Percentiles rank a stretch among this genome's conserved stretches.
phyloP scores from a whole-genome alignment of 768 basidiomycete genomes.

The Sistotremastrum niveocremeum region DNA sequence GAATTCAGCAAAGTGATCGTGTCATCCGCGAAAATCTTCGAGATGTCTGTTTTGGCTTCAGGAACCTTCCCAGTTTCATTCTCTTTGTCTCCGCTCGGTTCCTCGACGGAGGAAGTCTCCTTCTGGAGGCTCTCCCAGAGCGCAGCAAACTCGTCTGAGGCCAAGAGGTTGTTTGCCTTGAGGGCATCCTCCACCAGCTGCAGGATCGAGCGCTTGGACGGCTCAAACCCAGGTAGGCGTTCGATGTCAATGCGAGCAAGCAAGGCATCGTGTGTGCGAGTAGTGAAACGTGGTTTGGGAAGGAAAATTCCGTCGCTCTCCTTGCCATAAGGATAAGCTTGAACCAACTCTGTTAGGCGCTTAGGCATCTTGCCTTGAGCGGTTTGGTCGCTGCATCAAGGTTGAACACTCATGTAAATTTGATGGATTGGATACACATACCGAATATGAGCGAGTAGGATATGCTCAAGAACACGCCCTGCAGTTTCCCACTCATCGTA shows the following conservation, averaged over 20 bases:
- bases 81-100: constrained; percentile 12
- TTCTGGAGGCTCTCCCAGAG: constrained; percentile 46
- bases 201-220: constrained; percentile 34
- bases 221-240: constrained; percentile 25
- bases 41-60: constrained; percentile 27
- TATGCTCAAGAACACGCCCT: constrained; percentile 61
- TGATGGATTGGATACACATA: constrained; percentile 15
- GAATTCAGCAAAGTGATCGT: constrained; percentile 40
- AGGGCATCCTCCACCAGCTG: constrained; percentile 53
- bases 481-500: constrained; percentile 65
- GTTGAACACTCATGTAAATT: constrained; percentile 2
- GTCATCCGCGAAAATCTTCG: constrained; percentile 53
- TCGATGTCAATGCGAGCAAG: constrained; percentile 54
- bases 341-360: constrained; percentile 56
- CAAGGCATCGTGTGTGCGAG: constrained; percentile 47
- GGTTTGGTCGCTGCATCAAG: constrained; percentile 40
- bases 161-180: constrained; percentile 22
- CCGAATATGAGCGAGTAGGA: constrained; percentile 65
- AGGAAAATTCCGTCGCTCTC: constrained; percentile 20
- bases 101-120: constrained; percentile 17
- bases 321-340: constrained; percentile 47
- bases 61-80: constrained; percentile 14
- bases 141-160: constrained; percentile 20
- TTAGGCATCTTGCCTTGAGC: constrained; percentile 43
- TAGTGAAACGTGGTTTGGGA: constrained; percentile 54